Percentiles rank a stretch among this genome's conserved stretches.
Conservation (phyloP, 2,329 filamentous ascomycete species). For the Aspergillus awamori region DNA sequence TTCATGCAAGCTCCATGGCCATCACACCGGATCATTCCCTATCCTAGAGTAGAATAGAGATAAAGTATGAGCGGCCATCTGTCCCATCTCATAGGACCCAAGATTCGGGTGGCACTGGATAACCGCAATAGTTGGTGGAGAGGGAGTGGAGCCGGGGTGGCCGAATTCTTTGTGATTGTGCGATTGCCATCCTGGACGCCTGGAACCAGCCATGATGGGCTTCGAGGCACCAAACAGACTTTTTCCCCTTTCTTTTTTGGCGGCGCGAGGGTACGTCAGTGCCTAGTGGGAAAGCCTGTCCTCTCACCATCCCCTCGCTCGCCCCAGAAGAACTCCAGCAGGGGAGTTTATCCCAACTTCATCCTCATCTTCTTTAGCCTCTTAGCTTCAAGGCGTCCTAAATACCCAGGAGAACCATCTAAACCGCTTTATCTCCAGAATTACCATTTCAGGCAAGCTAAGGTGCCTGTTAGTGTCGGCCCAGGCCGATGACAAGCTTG, state of each 20-base stretch:
- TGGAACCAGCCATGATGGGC: background rate
- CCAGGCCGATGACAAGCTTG: constrained; percentile 5
- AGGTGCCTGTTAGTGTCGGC: constrained; percentile 5
- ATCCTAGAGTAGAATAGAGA: background rate
- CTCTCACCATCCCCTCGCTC: background rate
- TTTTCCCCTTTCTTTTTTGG: background rate
- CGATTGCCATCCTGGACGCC: background rate
- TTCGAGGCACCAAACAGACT: background rate
- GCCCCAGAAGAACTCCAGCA: background rate
- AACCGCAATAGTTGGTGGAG: constrained; percentile 8
- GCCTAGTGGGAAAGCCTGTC: background rate
- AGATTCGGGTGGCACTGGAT: background rate
- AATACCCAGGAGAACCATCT: background rate
- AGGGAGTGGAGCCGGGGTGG: constrained; percentile 1
- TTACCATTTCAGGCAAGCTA: background rate
- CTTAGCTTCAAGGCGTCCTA: background rate
- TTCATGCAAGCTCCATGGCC: background rate
- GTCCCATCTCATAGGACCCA: background rate
- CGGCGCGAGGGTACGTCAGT: constrained; percentile 3
- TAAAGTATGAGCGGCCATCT: background rate
- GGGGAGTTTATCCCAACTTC: background rate
- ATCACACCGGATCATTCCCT: background rate
- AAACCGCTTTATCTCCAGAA: background rate
- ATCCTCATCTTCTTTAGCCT: background rate
- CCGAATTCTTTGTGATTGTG: background rate